Percentiles rank a stretch among this genome's conserved stretches.
These are phyloP conservation scores for Sonneratia caseolaris DNA, from an alignment of 345 rosid species.

Conservation along the genomic window DNA sequence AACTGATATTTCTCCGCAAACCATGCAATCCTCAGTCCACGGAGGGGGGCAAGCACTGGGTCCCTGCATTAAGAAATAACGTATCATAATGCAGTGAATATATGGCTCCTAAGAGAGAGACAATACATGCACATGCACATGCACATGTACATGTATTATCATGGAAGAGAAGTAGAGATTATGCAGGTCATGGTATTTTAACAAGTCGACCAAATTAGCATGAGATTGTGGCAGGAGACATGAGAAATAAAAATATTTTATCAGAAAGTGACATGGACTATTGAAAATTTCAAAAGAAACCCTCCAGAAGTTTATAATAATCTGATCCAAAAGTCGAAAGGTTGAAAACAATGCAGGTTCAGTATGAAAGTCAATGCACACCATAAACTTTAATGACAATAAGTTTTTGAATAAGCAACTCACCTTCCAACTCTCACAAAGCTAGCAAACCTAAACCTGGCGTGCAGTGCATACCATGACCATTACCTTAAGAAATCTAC, in stretches of 20 bases:
- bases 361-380: background rate
- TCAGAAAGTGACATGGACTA: too few relatives aligned
- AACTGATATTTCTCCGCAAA: slow-evolving; percentile 62
- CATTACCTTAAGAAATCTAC: slow-evolving; percentile 81
- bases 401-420: slow-evolving; percentile 20
- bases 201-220: too few relatives aligned
- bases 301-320: too few relatives aligned
- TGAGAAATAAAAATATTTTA: too few relatives aligned
- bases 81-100: background rate
- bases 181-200: background rate
- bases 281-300: too few relatives aligned
- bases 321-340: too few relatives aligned
- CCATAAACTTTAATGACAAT: background rate
- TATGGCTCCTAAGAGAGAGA: too few relatives aligned
- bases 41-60: slow-evolving; percentile 74
- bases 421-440: slow-evolving; percentile 80
- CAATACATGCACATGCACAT: background rate
- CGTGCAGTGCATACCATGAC: slow-evolving; percentile 99
- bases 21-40: slow-evolving; percentile 81
- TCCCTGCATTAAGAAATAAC: slow-evolving; percentile 40
- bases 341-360: background rate
- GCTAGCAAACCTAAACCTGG: slow-evolving; percentile 56
- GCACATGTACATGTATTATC: background rate
- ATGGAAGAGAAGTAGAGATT: background rate
- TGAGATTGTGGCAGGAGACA: too few relatives aligned